phyloP scores from a whole-genome alignment of 1,139 yeast genomes.

The Debaryomycetaceae sp. region DNA sequence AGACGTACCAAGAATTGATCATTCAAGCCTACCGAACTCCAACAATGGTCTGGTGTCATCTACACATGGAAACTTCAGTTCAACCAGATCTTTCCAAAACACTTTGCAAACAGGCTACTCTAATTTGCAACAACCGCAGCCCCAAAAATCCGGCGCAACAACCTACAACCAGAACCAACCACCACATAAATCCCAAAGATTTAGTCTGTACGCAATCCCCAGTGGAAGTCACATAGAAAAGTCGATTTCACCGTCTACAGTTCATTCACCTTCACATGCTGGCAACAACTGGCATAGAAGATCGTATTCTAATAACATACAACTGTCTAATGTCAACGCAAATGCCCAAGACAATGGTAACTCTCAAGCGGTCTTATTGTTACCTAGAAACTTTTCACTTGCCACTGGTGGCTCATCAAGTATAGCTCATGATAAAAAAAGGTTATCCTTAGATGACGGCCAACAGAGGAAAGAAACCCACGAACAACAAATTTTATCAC shows the following conservation, averaged over 20 bases:
- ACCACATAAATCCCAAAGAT: neutral
- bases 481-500: slow-evolving; percentile 8
- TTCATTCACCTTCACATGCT: neutral
- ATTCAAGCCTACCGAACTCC: neutral
- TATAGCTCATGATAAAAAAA: slow-evolving; percentile 15
- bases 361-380: slow-evolving; percentile 39
- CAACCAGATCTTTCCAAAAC: neutral
- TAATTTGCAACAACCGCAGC: neutral
- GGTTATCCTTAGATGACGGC: slow-evolving; percentile 30
- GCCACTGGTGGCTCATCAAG: slow-evolving; percentile 15
- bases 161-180: neutral
- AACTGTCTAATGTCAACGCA: slow-evolving; percentile 6
- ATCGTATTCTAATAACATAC: slow-evolving; percentile 17
- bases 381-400: slow-evolving; percentile 46
- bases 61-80: neutral
- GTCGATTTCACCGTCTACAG: neutral
- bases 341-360: slow-evolving; percentile 9
- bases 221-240: neutral
- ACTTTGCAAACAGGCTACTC: neutral
- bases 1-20: slow-evolving; percentile 32
- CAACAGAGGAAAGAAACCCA: slow-evolving; percentile 14
- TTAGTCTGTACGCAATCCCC: neutral
- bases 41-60: neutral
- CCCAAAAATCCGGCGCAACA: neutral
- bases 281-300: neutral